Base-by-base conservation (phyloP, 139 green algal genomes). In the Chlamydomonas schloesseri region DNA sequence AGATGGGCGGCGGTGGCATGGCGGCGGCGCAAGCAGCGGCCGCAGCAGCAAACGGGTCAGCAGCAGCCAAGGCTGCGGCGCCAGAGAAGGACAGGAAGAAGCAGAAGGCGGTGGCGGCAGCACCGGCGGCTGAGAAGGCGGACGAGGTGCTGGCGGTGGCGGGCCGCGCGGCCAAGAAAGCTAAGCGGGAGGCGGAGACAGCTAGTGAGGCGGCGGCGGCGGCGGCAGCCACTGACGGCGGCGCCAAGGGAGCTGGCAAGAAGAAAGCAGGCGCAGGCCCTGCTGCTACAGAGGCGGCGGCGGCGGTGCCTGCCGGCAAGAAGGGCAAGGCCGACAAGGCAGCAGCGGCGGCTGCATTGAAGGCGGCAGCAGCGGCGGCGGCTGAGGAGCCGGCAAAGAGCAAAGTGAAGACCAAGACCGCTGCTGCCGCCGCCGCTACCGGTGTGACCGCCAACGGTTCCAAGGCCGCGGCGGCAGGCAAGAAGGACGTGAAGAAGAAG, bases 261-360 rank as follows among this genome's bases (percentile, higher is more conserved):
- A 82, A 82, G 57, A 82, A 82, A 33, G 75, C 75, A 24, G 55
- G 55, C 18, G 18, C 11, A 57, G n/a, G n/a, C n/a, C n/a, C n/a
- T n/a, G n/a, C n/a, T n/a, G n/a, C n/a, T n/a, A n/a, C n/a, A n/a
- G n/a, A n/a, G n/a, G 42, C 42, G 8, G 42, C 42, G 6, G 42
- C 8, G 42, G 42, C 42, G 8, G 42, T 8, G 5, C 5, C 8
- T 5, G 42, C 42, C 6, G 42, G 42, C 42, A 50, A 50, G 42
- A 50, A 50, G 42, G 42, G 42, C 42, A 50, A 50, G 8, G 42
- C 42, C 6, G 42, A 50, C 42, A 50, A 53, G 20, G 53, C 73
- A 21, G 53, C 73, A 29, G 24, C 47, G 26, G 73, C 28, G 0
- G 73, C 73, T 14, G 69, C 34, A n/a, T n/a, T n/a, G n/a, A 67